These are phyloP conservation scores for Macadamia integrifolia DNA, from an alignment of 164 flowering plant species.

Conservation along the genomic window DNA sequence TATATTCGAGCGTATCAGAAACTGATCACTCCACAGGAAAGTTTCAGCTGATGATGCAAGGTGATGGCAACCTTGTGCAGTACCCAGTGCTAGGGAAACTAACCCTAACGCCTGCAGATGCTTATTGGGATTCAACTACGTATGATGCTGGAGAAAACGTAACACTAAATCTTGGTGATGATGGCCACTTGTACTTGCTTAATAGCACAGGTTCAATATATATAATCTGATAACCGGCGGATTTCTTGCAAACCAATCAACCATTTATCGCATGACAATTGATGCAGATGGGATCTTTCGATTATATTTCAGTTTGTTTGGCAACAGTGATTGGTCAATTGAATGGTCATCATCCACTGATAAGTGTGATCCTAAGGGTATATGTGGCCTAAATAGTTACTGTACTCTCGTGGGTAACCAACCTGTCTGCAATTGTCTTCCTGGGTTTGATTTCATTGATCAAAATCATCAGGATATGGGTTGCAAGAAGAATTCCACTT, in stretches of 20 bases:
- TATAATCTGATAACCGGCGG: not conserved
- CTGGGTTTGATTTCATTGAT: slow-evolving; percentile 9
- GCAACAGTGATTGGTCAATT: not conserved
- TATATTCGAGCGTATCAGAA: slow-evolving; percentile 13
- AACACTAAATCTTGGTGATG: not conserved
- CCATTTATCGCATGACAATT: slow-evolving; percentile 10
- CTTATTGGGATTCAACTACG: slow-evolving; percentile 14
- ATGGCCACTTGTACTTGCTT: slow-evolving; percentile 9
- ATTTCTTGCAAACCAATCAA: not conserved
- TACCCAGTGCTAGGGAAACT: slow-evolving; percentile 2
- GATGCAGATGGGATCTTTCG: slow-evolving; percentile 16
- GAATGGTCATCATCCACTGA: not conserved
- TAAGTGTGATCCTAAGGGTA: not conserved
- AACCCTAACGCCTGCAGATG: not conserved
- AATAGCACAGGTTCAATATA: slow-evolving; percentile 1
- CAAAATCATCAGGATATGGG: not conserved
- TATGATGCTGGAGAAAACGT: not conserved
- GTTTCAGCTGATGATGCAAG: slow-evolving; percentile 19
- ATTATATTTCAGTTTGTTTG: slow-evolving; percentile 5
- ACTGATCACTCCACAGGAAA: slow-evolving; percentile 11
- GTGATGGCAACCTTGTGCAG: not conserved
- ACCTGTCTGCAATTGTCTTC: slow-evolving; percentile 13
- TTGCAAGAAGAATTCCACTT: slow-evolving; percentile 5
- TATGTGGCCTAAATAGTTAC: slow-evolving; percentile 11
- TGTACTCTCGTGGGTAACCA: not conserved